Evolutionary conservation across 1,284 basidiomycete species (phyloP).

Genomic region (Spongispora temasekensis): DNA sequence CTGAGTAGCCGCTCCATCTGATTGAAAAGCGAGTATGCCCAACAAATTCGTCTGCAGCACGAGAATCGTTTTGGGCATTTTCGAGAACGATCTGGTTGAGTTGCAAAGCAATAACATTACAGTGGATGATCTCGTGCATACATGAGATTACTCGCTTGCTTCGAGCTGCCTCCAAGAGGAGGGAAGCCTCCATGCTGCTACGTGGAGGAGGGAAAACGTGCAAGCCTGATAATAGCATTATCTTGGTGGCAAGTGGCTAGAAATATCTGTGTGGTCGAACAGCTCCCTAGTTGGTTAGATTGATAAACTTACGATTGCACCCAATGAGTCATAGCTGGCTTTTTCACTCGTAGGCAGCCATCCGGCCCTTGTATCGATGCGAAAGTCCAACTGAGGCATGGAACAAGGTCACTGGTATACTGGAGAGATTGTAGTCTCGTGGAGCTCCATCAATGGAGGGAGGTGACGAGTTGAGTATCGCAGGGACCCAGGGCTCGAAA

Average conservation of each 20-base stretch:
- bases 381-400: neutral
- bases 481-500: neutral
- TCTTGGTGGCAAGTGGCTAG: neutral
- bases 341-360: neutral
- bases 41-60: neutral
- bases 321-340: neutral
- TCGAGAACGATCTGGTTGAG: neutral
- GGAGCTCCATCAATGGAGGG: neutral
- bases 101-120: neutral
- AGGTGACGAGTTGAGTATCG: neutral
- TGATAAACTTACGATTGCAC: neutral
- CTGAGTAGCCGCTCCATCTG: neutral
- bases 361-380: neutral
- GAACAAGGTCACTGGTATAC: neutral
- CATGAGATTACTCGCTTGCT: neutral
- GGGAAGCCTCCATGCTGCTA: neutral
- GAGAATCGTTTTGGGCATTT: neutral
- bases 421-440: neutral
- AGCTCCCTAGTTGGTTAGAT: too few species aligned
- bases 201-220: neutral
- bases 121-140: neutral
- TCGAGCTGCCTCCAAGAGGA: neutral
- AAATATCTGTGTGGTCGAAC: neutral
- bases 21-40: neutral
- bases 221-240: neutral